Percentiles rank a stretch among this genome's conserved stretches.
phyloP scores from a whole-genome alignment of 306 rosid genomes.

The Citrullus mucosospermus region DNA sequence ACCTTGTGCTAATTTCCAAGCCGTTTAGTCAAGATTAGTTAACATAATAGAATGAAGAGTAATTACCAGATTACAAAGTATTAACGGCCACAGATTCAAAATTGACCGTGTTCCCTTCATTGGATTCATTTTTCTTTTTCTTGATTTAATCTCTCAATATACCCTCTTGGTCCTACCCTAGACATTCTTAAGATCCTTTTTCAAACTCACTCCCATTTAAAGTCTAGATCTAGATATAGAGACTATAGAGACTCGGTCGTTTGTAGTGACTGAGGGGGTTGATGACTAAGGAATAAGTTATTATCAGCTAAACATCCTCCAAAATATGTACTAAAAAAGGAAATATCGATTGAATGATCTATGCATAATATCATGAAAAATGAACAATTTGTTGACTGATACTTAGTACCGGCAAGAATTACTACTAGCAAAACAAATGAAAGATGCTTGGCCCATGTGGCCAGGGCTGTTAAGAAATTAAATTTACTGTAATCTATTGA shows the following conservation, averaged over 20 bases:
- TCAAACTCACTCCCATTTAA: background rate
- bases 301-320: background rate
- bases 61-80: background rate
- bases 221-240: background rate
- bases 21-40: background rate
- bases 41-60: background rate
- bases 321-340: background rate
- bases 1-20: background rate
- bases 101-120: background rate
- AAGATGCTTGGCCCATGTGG: background rate
- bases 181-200: background rate
- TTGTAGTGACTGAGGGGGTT: background rate
- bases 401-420: background rate
- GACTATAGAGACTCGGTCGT: background rate
- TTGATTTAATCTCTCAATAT: background rate
- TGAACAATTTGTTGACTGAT: background rate
- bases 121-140: background rate
- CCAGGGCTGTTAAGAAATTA: background rate
- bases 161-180: background rate
- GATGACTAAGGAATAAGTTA: background rate
- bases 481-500: background rate
- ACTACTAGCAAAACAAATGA: background rate
- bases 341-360: background rate
- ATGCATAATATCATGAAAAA: background rate
- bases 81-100: background rate